These are phyloP conservation scores for Aurinia saxatilis DNA, from an alignment of 345 rosid genomes.

Conservation along the genomic window DNA sequence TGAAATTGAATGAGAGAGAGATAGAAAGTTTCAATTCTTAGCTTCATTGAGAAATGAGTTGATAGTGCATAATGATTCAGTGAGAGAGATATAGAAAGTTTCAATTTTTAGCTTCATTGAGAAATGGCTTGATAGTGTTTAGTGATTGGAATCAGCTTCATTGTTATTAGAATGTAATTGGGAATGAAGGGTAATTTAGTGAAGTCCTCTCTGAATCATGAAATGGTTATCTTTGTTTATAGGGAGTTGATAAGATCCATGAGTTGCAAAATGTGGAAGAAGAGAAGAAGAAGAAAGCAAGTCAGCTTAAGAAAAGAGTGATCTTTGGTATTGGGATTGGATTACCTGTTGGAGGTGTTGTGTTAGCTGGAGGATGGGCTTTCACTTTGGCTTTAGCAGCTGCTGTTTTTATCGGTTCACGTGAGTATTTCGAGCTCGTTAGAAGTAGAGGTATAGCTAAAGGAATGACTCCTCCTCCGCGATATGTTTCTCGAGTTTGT, in stretches of 20 bases:
- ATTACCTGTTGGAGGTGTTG: constrained; percentile 59
- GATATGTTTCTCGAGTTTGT: constrained; percentile 80
- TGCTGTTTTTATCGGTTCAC: constrained; percentile 67
- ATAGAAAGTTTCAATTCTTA: not conserved
- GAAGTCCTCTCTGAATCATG: not conserved
- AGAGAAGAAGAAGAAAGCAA: constrained; percentile 40
- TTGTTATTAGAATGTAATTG: not conserved
- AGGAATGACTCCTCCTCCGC: constrained; percentile 98
- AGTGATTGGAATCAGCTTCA: not conserved
- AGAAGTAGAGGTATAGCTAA: constrained; percentile 74
- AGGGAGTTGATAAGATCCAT: constrained; percentile 46
- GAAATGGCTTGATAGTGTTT: too few relatives aligned
- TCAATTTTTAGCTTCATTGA: too few relatives aligned
- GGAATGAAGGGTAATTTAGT: too few relatives aligned
- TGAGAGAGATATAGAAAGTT: too few relatives aligned
- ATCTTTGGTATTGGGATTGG: constrained; percentile 81
- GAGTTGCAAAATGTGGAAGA: constrained; percentile 29
- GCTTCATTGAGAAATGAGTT: too few relatives aligned
- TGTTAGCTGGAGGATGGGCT: constrained; percentile 86
- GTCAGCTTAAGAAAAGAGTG: constrained; percentile 59
- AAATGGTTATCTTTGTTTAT: constrained; percentile 28
- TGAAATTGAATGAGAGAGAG: not conserved
- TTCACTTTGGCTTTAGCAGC: constrained; percentile 57
- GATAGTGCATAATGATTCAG: too few relatives aligned
- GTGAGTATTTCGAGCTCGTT: constrained; percentile 80